Evolutionary conservation across 495 filamentous ascomycete genomes (phyloP), one percentile per base, ranked within the genome.

Genomic region (Penicillium simplicissimum): DNA sequence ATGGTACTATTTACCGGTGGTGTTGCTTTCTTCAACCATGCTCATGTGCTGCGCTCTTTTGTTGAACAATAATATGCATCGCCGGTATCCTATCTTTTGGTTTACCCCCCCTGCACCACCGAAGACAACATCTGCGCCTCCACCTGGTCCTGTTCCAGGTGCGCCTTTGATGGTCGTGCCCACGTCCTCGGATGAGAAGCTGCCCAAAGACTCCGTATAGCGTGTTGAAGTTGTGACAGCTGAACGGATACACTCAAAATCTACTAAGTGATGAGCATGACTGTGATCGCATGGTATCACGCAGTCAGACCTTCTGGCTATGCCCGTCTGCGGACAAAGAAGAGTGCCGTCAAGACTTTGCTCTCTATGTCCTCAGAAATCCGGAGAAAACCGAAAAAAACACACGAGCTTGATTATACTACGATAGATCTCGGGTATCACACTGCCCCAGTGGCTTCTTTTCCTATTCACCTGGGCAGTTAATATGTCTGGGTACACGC

Each of bases 61-160:
- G n/a, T 60, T 91, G 17, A 91, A 92, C 65, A 94, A 92, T 66
- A 94, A 95, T 64, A 65, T 91, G 8, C 82, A 86, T 62, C 75
- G 90, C 14, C 76, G 83, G 49, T 96, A 88, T 66, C 91, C 91
- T 10, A 71, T 84, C 1, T 93, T 87, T 67, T 96, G 91, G 90
- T 65, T 75, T 60, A 62, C 69, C 25, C 71, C 72, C 3, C 17
- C 43, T 1, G 40, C 60, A 6, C 64, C 68, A 3, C 58, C 66
- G 13, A 63, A 64, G 42, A 40, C 61, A 37, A 35, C 23, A 9
- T 23, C 60, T 35, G 19, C 25, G n/a, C 54, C 49, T 51, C 36
- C 36, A 3, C 43, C 31, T 21, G 51, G 14, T 1, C 40, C 45
- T 25, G 48, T 17, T 17, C 21, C 40, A 3, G 45, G 17, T 11